phyloP scores from a whole-genome alignment of 73 alveolate genomes.

The Breviolum minutum region DNA sequence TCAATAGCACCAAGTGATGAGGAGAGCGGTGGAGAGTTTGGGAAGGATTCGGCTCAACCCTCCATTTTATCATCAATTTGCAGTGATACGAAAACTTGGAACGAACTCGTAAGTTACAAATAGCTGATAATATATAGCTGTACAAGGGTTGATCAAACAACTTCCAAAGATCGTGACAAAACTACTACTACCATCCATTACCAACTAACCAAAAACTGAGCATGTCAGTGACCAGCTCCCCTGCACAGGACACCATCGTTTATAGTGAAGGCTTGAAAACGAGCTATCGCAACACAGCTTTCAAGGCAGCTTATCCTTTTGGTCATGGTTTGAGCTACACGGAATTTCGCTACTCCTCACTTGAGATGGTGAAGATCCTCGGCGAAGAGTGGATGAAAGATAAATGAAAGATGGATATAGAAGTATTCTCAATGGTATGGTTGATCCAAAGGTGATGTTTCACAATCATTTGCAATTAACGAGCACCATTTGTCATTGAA shows the following conservation, averaged over 20 bases:
- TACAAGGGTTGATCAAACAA: too few relatives aligned
- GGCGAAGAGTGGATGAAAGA: neutral
- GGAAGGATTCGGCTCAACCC: neutral
- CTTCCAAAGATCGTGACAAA: neutral
- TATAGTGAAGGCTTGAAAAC: constrained; percentile 56
- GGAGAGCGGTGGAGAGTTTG: neutral
- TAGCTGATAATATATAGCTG: too few relatives aligned
- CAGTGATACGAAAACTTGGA: neutral
- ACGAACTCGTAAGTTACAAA: neutral
- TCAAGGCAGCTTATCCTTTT: constrained; percentile 33
- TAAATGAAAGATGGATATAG: neutral
- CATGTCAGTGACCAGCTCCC: too few relatives aligned
- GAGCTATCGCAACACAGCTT: neutral
- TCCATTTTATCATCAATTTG: neutral
- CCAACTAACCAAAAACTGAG: too few relatives aligned
- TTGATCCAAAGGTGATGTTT: too few relatives aligned
- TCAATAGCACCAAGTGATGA: neutral
- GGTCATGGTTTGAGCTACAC: constrained; percentile 59
- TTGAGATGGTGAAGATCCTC: neutral
- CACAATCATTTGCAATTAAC: neutral
- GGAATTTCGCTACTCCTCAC: constrained; percentile 1
- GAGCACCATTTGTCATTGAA: neutral
- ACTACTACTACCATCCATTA: neutral
- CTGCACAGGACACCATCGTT: neutral
- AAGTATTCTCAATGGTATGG: too few relatives aligned